Evolutionary conservation across 2,329 filamentous ascomycete species (phyloP).

Genomic region (Aureobasidium sp.): DNA sequence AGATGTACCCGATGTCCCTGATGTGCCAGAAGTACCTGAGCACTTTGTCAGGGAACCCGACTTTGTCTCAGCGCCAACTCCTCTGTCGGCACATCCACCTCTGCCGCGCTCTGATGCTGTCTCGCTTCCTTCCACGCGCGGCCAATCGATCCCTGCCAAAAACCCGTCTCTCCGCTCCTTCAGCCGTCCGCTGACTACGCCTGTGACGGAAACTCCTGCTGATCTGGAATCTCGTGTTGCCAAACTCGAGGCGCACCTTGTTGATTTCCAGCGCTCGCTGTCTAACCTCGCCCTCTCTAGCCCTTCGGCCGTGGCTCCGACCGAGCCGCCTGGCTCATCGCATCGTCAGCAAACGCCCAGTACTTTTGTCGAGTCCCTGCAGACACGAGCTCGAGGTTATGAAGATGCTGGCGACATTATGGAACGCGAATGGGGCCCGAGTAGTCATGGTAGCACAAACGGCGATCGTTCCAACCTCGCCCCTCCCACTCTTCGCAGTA

Average conservation of each 20-base stretch:
- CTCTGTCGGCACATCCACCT: slow-evolving; percentile 1
- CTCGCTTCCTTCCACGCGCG: not conserved
- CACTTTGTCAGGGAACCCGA: not conserved
- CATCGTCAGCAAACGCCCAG: slow-evolving; percentile 26
- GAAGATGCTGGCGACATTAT: slow-evolving; percentile 15
- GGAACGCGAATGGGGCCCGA: slow-evolving; percentile 13
- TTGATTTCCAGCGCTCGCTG: slow-evolving; percentile 28
- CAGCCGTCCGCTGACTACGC: slow-evolving; percentile 10
- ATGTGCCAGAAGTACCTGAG: not conserved
- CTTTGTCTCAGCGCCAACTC: not conserved
- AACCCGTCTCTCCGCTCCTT: not conserved
- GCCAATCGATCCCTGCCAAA: not conserved
- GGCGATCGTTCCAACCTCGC: not conserved
- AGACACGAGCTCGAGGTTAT: slow-evolving; percentile 19
- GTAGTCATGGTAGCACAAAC: not conserved
- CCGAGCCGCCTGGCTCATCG: slow-evolving; percentile 14
- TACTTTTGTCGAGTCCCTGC: slow-evolving; percentile 28
- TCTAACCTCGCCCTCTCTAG: slow-evolving; percentile 26
- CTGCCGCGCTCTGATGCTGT: not conserved
- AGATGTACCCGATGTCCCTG: not conserved
- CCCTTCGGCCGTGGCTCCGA: slow-evolving; percentile 18
- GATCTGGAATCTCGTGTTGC: slow-evolving; percentile 32
- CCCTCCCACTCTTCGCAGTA: not conserved
- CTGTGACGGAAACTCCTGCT: slow-evolving; percentile 18
- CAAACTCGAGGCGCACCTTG: slow-evolving; percentile 28